These are phyloP conservation scores for Carex scoparia DNA, from an alignment of 176 grass and related monocot genomes.

Conservation along the genomic window DNA sequence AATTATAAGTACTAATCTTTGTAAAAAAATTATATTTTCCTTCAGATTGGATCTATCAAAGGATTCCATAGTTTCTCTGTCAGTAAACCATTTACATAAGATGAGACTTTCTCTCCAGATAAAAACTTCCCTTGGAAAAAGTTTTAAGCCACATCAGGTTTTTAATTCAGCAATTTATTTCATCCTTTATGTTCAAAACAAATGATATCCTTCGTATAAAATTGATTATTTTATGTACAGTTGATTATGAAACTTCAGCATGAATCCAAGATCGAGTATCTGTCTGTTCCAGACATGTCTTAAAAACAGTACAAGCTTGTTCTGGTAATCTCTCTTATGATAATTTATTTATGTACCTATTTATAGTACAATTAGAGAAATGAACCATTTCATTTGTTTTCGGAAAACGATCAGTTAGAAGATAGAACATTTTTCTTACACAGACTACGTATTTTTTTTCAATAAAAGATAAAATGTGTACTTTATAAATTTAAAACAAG, in stretches of 20 bases:
- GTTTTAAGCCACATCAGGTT: conserved; percentile 96
- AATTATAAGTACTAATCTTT: not conserved
- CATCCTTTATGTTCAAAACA: conserved; percentile 14
- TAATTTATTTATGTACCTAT: not conserved
- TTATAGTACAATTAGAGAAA: too few relatives aligned
- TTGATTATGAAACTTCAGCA: conserved; percentile 83
- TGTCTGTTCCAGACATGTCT: conserved; percentile 74
- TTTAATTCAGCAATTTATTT: conserved; percentile 4
- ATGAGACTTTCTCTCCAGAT: conserved; percentile 72
- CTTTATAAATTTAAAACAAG: too few relatives aligned
- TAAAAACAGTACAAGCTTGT: conserved; percentile 78
- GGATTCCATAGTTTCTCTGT: conserved; percentile 47
- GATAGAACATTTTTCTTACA: too few relatives aligned
- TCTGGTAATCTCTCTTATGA: conserved; percentile 46
- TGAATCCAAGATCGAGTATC: conserved; percentile 85
- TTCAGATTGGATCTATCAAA: conserved; percentile 87
- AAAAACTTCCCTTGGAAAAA: conserved; percentile 56
- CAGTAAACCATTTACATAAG: conserved; percentile 88
- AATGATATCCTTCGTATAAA: conserved; percentile 9
- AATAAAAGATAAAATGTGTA: too few relatives aligned
- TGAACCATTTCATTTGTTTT: too few relatives aligned
- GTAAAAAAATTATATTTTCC: conserved; percentile 12
- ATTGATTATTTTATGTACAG: conserved; percentile 40
- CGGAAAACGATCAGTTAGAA: too few relatives aligned
- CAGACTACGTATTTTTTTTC: too few relatives aligned